Evolutionary conservation across 1,284 basidiomycete species (phyloP), one percentile per base, ranked within the genome.

Genomic region (Sporisorium reilianum): DNA sequence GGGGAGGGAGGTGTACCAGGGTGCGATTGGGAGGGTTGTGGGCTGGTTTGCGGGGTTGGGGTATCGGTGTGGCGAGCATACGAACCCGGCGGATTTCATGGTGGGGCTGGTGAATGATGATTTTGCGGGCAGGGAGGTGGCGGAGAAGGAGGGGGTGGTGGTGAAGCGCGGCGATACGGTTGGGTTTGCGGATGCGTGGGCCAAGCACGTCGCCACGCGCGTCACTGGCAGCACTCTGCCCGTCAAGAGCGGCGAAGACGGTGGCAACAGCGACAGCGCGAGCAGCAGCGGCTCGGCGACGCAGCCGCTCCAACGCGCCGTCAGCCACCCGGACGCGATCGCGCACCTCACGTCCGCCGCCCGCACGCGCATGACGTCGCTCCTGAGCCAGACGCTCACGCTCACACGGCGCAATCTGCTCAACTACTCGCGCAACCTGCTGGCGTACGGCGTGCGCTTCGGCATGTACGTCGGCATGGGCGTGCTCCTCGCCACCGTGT

Each of bases 361-460:
- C n/a, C n/a, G n/a, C n/a, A n/a, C n/a, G n/a, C n/a, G n/a, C n/a
- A n/a, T n/a, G n/a, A n/a, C n/a, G n/a, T 44, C 23, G 28, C 42
- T 45, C 23, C 14, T 26, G 23, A 14, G 23, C 14, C 16, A 9
- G 6, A 76, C 69, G 1, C 16, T 49, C 23, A 59, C 57, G 0
- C 52, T 79, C 30, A 72, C 72, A 5, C 32, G 60, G 3, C 55
- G 77, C 16, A 79, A 77, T 54, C 57, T 62, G 22, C 32, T 80
- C 49, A 80, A 80, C 64, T 80, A 79, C 55, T 46, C 62, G 23
- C 77, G 82, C 20, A 90, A 90, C 78, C 75, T 90, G 2, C 85
- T 91, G 34, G 89, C 89, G 2, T 91, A 90, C 79, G 89, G 89
- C n/a, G 87, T 90, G 4, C 85, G 89, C 34, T 74, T 87, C 0